Evolutionary conservation across 306 rosid genomes (phyloP).

Genomic region (Psophocarpus tetragonolobus): DNA sequence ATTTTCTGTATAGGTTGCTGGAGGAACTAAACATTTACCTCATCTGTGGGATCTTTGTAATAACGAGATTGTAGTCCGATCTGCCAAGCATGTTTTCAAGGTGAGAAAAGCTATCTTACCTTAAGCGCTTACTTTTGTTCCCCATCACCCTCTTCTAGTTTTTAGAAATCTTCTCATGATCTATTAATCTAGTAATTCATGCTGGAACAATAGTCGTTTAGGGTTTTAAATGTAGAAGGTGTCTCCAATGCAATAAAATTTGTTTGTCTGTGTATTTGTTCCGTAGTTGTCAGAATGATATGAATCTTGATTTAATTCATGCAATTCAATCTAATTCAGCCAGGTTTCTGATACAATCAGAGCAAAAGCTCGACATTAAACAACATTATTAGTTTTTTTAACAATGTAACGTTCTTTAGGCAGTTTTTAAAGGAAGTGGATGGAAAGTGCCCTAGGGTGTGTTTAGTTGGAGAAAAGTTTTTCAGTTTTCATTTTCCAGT

Average conservation of each 20-base stretch:
- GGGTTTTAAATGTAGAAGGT: background rate
- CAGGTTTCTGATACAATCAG: background rate
- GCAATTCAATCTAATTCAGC: background rate
- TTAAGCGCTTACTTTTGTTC: background rate
- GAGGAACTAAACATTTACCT: constrained; percentile 88
- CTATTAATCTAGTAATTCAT: constrained; percentile 11
- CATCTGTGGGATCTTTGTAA: constrained; percentile 95
- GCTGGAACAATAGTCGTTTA: background rate
- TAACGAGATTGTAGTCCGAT: constrained; percentile 90
- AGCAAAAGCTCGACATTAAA: no score
- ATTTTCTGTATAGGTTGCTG: constrained; percentile 70
- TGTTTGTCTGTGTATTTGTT: background rate
- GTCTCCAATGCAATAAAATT: background rate
- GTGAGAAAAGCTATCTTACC: constrained; percentile 45
- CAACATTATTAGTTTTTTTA: no score
- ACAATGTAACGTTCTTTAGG: background rate
- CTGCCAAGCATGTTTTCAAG: constrained; percentile 95
- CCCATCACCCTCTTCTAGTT: background rate
- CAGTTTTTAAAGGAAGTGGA: background rate
- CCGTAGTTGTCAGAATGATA: background rate
- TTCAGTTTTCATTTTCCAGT: no score
- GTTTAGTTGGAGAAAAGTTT: no score
- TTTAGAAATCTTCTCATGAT: background rate
- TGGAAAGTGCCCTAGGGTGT: background rate
- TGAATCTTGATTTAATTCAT: background rate